Conservation (phyloP, 768 basidiomycete genomes). For the Crucibulum laeve region DNA sequence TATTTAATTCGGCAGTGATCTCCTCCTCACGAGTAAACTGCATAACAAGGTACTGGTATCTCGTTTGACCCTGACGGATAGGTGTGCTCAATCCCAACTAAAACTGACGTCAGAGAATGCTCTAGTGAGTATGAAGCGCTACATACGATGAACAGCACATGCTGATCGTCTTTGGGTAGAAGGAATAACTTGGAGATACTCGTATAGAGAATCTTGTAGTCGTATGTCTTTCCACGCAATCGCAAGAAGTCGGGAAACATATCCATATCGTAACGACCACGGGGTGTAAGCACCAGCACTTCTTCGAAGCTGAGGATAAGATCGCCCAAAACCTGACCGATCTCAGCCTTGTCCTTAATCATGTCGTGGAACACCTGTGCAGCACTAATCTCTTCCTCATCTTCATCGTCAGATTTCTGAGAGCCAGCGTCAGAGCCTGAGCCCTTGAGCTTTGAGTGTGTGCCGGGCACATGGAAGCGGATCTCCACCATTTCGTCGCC, state of each 20-base stretch:
- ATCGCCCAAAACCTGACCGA: slow-evolving; percentile 88
- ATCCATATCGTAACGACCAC: slow-evolving; percentile 96
- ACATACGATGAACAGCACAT: slow-evolving; percentile 90
- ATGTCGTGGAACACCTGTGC: slow-evolving; percentile 96
- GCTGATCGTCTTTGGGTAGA: slow-evolving; percentile 93
- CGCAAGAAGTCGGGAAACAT: slow-evolving; percentile 95
- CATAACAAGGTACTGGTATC: slow-evolving; percentile 97
- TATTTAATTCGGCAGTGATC: slow-evolving; percentile 91
- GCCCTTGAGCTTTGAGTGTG: slow-evolving; percentile 50
- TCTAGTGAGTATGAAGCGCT: background rate
- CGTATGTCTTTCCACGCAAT: slow-evolving; percentile 96
- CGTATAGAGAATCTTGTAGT: slow-evolving; percentile 93
- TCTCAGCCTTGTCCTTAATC: slow-evolving; percentile 94
- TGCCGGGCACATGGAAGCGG: slow-evolving; percentile 92
- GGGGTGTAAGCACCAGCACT: slow-evolving; percentile 89
- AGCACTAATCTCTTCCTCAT: slow-evolving; percentile 79
- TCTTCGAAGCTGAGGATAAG: slow-evolving; percentile 94
- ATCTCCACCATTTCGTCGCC: slow-evolving; percentile 95
- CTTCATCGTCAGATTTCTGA: slow-evolving; percentile 69
- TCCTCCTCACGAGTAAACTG: slow-evolving; percentile 97
- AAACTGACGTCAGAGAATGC: slow-evolving; percentile 2
- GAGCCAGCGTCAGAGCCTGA: slow-evolving; percentile 71
- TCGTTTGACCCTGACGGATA: slow-evolving; percentile 95
- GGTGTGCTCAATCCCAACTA: slow-evolving; percentile 90
- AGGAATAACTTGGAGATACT: slow-evolving; percentile 88